Evolutionary conservation across 805 yeast species (phyloP), one percentile per base, ranked within the genome.

Genomic region (Saccharomycopsis amapae): DNA sequence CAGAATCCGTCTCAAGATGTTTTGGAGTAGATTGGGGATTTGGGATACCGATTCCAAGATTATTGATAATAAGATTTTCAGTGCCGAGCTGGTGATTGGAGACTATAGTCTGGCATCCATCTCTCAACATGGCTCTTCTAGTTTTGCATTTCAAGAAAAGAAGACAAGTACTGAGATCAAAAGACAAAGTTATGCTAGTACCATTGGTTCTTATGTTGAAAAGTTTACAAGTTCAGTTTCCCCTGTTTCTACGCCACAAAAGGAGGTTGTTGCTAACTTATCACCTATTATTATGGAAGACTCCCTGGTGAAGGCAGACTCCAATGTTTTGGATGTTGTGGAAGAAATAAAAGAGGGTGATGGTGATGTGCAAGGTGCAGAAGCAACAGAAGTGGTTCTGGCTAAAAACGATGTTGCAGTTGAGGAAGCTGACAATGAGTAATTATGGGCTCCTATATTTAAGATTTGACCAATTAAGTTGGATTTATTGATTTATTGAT

Each of bases 21-120:
- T 82, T 63, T 90, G 95, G 90, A 71, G 94, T 6, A 78, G 86
- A 52, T 62, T 81, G 19, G 97, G 97, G 4, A 71, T 79, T 25
- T 84, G 90, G 89, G 85, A 81, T 48, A 60, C 63, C 3, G 72
- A 67, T 26, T 30, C 42, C 2, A 61, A 58, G 34, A 54, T 60
- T 6, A 36, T 56, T 17, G 58, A 69, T 33, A 66, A 63, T 4
- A 67, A 39, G 23, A 68, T 43, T 9, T 50, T 50, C 19, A 24
- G 30, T 15, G 40, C 48, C 3, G 28, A 26, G 13, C 48, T 42
- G 26, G 24, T 49, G 3, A 25, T 40, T 12, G 38, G 44, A 4
- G 43, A 38, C 20, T 7, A 19, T 20, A 32, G 36, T 7, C 23
- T 28, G 12, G 2, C n/a, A 1, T 19, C 13, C 22, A 13, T 31